phyloP scores from a whole-genome alignment of 2,329 filamentous ascomycete species.

The Colletotrichum agaves region DNA sequence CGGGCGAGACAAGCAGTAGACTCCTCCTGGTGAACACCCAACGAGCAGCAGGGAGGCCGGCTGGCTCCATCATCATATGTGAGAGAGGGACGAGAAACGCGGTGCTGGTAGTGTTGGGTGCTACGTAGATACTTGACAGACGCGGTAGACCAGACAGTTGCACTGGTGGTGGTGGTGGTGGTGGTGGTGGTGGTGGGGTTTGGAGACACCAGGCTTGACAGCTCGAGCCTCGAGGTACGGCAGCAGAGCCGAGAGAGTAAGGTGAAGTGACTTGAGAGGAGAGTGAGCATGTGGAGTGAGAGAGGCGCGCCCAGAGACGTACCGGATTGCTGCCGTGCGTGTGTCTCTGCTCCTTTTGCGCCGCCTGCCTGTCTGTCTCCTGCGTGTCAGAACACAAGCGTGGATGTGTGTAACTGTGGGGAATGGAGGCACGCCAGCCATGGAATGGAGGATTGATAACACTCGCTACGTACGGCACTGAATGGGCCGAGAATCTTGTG shows the following conservation, averaged over 20 bases:
- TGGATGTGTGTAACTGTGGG: slow-evolving; percentile 35
- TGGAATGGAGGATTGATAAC: slow-evolving; percentile 36
- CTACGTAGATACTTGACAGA: slow-evolving; percentile 1
- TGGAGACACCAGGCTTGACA: slow-evolving; percentile 6
- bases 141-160: slow-evolving; percentile 6
- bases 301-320: slow-evolving; percentile 2
- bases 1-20: slow-evolving; percentile 27
- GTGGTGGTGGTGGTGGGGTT: slow-evolving; percentile 32
- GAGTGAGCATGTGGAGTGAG: neutral
- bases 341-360: slow-evolving; percentile 4
- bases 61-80: slow-evolving; percentile 19
- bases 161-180: slow-evolving; percentile 28
- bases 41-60: slow-evolving; percentile 35
- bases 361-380: neutral
- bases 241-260: slow-evolving; percentile 5
- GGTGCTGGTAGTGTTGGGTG: neutral
- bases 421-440: slow-evolving; percentile 29
- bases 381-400: neutral
- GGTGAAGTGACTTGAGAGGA: neutral
- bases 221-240: neutral
- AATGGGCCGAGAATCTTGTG: slow-evolving; percentile 23
- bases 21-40: slow-evolving; percentile 23
- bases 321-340: slow-evolving; percentile 19
- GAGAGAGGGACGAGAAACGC: slow-evolving; percentile 14
- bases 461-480: slow-evolving; percentile 19